Evolutionary conservation across 768 basidiomycete species (phyloP).

Genomic region (Sarcodon sp.): DNA sequence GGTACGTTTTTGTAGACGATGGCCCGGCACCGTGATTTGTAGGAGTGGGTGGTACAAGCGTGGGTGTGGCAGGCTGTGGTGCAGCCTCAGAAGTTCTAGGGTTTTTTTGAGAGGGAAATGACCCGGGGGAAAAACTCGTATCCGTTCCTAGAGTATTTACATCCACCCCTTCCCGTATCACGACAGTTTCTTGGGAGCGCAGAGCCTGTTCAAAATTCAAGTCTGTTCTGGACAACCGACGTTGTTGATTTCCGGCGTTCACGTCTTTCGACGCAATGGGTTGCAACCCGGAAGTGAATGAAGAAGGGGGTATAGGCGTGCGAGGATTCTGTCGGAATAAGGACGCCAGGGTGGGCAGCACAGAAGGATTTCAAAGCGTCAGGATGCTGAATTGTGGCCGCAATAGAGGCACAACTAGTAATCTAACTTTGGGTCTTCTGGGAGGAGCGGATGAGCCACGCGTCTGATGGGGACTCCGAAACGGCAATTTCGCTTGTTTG

Average conservation of each 20-base stretch:
- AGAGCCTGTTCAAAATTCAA: slow-evolving; percentile 76
- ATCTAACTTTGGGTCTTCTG: no score
- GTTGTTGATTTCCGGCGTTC: slow-evolving; percentile 17
- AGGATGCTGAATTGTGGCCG: neutral
- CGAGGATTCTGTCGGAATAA: slow-evolving; percentile 42
- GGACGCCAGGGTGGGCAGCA: slow-evolving; percentile 43
- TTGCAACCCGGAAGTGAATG: slow-evolving; percentile 38
- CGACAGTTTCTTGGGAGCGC: slow-evolving; percentile 49
- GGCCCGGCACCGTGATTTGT: slow-evolving; percentile 22
- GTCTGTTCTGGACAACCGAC: slow-evolving; percentile 60
- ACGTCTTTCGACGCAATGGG: slow-evolving; percentile 44
- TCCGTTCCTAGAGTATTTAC: slow-evolving; percentile 50
- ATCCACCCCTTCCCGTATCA: slow-evolving; percentile 61
- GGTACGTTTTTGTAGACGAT: slow-evolving; percentile 6
- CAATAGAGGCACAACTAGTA: neutral
- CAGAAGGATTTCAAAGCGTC: neutral
- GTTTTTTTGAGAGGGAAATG: slow-evolving; percentile 24
- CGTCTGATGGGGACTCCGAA: no score
- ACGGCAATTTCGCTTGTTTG: no score
- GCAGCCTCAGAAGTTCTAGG: slow-evolving; percentile 12
- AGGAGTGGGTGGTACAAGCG: slow-evolving; percentile 59
- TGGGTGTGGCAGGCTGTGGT: slow-evolving; percentile 44
- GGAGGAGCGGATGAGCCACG: no score
- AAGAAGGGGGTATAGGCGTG: slow-evolving; percentile 28
- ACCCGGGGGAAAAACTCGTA: slow-evolving; percentile 26